phyloP scores from a whole-genome alignment of 176 grass and related monocot genomes.

The Tillandsia leiboldiana region DNA sequence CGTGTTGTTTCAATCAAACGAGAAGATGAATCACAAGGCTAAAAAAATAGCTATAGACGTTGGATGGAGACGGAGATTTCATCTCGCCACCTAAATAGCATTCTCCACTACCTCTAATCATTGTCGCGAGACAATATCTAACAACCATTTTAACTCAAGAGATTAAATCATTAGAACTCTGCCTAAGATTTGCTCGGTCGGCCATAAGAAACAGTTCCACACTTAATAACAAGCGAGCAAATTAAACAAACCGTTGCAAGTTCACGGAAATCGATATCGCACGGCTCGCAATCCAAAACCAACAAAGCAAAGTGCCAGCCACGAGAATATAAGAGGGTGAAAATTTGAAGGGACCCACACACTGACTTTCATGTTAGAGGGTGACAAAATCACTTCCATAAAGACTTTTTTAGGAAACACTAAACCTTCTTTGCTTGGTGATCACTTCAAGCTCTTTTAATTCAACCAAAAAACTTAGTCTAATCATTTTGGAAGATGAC shows the following conservation, averaged over 20 bases:
- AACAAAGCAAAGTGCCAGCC: background rate
- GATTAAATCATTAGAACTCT: background rate
- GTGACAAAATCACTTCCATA: background rate
- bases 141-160: background rate
- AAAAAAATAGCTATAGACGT: too few species aligned
- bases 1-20: too few species aligned
- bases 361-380: background rate
- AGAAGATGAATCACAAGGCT: too few species aligned
- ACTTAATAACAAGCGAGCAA: background rate
- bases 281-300: background rate
- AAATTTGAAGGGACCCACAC: background rate
- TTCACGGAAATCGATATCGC: background rate
- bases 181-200: background rate
- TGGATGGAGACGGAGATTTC: too few species aligned
- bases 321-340: background rate
- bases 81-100: too few species aligned
- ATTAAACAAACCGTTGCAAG: background rate
- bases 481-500: too few species aligned
- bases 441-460: too few species aligned
- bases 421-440: too few species aligned
- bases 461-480: too few species aligned
- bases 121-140: background rate
- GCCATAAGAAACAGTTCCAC: conserved; percentile 3
- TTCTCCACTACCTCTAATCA: background rate
- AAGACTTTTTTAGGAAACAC: too few species aligned